Conservation (phyloP, 371 early-diverging fungal genomes). For the Mucor saturninus region DNA sequence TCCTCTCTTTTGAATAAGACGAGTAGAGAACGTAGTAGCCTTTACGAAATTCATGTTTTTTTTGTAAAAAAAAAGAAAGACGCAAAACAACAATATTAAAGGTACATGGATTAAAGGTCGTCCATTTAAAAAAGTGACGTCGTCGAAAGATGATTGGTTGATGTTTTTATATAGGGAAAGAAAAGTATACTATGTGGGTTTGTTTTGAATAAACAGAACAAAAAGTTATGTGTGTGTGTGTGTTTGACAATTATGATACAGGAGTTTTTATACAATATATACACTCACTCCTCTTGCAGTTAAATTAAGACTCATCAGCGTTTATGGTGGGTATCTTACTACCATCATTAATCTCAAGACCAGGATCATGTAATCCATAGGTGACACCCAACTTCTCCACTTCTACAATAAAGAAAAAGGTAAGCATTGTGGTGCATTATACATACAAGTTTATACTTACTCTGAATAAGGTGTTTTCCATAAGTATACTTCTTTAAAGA, state of each 20-base stretch:
- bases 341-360: constrained; percentile 7
- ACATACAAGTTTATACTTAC: constrained; percentile 31
- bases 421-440: not conserved
- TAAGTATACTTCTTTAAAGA: constrained; percentile 94
- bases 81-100: not conserved
- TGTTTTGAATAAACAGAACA: too few relatives aligned
- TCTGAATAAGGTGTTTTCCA: constrained; percentile 93
- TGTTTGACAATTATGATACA: constrained; percentile 20
- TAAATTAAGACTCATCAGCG: constrained; percentile 4
- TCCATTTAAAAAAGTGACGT: too few relatives aligned
- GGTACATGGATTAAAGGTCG: too few relatives aligned
- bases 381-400: constrained; percentile 38
- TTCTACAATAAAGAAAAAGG: not conserved
- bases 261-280: constrained; percentile 31
- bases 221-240: not conserved
- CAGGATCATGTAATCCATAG: constrained; percentile 11
- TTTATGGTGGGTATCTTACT: not conserved
- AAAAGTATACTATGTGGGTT: too few relatives aligned
- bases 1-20: constrained; percentile 24
- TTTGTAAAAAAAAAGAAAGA: not conserved
- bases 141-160: too few relatives aligned
- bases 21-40: constrained; percentile 18
- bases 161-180: too few relatives aligned
- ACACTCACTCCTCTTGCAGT: constrained; percentile 24
- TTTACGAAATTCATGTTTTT: constrained; percentile 25